These are phyloP conservation scores for Pestalotiopsis sp. DNA, from an alignment of 2,329 filamentous ascomycete genomes.

Conservation along the genomic window DNA sequence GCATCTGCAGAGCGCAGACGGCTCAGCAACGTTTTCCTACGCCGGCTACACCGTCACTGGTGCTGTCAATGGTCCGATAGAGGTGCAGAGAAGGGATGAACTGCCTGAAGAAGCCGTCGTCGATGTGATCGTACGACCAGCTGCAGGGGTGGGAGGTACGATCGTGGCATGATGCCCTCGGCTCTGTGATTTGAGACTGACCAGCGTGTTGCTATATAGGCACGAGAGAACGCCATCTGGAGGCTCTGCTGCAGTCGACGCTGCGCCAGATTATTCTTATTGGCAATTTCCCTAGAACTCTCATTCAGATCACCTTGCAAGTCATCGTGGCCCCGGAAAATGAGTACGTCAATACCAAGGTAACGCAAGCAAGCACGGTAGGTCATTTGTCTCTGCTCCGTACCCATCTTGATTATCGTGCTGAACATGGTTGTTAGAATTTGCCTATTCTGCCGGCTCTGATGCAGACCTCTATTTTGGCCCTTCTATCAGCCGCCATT, in stretches of 20 bases:
- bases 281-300: constrained; percentile 73
- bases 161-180: constrained; percentile 18
- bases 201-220: constrained; percentile 43
- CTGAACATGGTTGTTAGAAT: constrained; percentile 54
- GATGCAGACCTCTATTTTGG: constrained; percentile 76
- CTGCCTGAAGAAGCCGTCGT: constrained; percentile 88
- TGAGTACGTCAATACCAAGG: constrained; percentile 62
- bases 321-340: constrained; percentile 70
- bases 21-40: constrained; percentile 76
- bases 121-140: constrained; percentile 87
- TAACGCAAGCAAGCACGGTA: constrained; percentile 64
- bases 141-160: constrained; percentile 79
- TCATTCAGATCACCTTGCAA: constrained; percentile 84
- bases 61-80: constrained; percentile 89
- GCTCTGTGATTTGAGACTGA: constrained; percentile 16
- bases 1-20: constrained; percentile 72
- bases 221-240: constrained; percentile 79
- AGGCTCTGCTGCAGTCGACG: constrained; percentile 72
- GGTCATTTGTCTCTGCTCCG: constrained; percentile 28
- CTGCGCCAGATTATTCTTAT: constrained; percentile 75
- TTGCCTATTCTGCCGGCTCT: constrained; percentile 80
- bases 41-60: constrained; percentile 80
- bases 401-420: neutral
- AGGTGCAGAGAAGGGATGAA: constrained; percentile 86
- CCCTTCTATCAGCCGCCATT: constrained; percentile 80